Conservation (phyloP, 208 protist species). For the Trypanosomatidae sp. region DNA sequence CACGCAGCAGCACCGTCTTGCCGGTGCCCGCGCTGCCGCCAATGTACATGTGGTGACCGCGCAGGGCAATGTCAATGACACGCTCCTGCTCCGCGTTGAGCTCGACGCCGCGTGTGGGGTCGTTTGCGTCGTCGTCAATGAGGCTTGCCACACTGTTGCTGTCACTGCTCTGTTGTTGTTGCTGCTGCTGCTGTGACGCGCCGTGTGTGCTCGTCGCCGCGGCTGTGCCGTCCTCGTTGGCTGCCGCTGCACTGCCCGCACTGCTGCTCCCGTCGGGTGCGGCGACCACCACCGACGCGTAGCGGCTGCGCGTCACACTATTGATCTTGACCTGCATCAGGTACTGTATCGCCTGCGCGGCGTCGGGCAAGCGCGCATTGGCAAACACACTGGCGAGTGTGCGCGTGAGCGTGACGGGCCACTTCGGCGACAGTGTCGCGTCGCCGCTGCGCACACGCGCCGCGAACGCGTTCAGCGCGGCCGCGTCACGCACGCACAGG, state of each 20-base stretch:
- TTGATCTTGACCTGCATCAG: slow-evolving; percentile 76
- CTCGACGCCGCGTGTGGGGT: slow-evolving; percentile 22
- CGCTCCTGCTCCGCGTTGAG: slow-evolving; percentile 78
- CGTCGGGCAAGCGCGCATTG: slow-evolving; percentile 46
- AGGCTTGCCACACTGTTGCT: slow-evolving; percentile 1
- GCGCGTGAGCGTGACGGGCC: slow-evolving; percentile 53
- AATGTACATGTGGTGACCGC: slow-evolving; percentile 79
- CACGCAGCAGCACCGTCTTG: slow-evolving; percentile 77
- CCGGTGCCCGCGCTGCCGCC: slow-evolving; percentile 83
- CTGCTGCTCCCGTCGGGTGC: slow-evolving; percentile 8
- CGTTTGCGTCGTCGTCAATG: slow-evolving; percentile 12
- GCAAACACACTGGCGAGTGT: slow-evolving; percentile 38
- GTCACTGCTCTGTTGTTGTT: slow-evolving; percentile 4
- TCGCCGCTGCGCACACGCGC: slow-evolving; percentile 38
- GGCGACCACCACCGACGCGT: slow-evolving; percentile 54
- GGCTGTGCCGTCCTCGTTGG: neutral
- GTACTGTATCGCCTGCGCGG: slow-evolving; percentile 56
- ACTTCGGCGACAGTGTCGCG: slow-evolving; percentile 35
- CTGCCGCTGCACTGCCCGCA: slow-evolving; percentile 5
- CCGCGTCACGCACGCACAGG: slow-evolving; percentile 35
- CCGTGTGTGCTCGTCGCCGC: too few relatives aligned
- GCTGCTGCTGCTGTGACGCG: too few relatives aligned
- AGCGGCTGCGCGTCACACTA: slow-evolving; percentile 53
- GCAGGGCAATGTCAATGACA: slow-evolving; percentile 71
- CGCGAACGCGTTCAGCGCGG: slow-evolving; percentile 45